phyloP scores from a whole-genome alignment of 192 early-diverging fungal species.

The Coemansia sp. region DNA sequence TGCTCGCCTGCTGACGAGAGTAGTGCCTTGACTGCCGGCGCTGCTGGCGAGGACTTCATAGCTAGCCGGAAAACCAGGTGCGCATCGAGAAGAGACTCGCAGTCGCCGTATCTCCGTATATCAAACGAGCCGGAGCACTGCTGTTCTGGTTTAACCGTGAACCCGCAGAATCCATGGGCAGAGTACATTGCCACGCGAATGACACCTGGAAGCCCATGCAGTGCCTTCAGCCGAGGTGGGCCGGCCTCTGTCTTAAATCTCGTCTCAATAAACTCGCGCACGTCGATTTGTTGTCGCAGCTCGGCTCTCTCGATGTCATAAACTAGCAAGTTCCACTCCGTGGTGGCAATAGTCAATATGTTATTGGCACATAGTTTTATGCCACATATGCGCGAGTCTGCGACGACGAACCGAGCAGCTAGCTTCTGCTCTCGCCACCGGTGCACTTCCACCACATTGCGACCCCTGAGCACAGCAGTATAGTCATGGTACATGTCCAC shows the following conservation, averaged over 20 bases:
- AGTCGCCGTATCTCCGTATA: not conserved
- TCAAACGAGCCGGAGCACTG: not conserved
- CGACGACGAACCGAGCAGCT: conserved; percentile 5
- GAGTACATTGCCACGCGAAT: conserved; percentile 2
- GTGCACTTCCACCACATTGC: conserved; percentile 13
- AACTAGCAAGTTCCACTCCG: conserved; percentile 10
- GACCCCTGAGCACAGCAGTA: conserved; percentile 9
- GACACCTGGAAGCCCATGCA: not conserved
- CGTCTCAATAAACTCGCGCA: conserved; percentile 4
- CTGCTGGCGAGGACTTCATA: not conserved
- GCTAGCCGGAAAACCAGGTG: not conserved
- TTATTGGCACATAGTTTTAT: conserved; percentile 11
- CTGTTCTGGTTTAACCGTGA: not conserved
- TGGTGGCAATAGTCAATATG: conserved; percentile 4
- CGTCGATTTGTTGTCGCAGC: not conserved
- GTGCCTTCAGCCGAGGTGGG: not conserved
- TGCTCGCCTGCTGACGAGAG: not conserved
- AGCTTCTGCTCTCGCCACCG: conserved; percentile 6
- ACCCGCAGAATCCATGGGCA: not conserved
- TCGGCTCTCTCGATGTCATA: not conserved
- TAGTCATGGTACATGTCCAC: conserved; percentile 14
- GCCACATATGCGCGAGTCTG: conserved; percentile 10
- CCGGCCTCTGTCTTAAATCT: conserved; percentile 1
- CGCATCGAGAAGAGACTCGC: not conserved
- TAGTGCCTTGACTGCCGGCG: not conserved